Evolutionary conservation across 495 filamentous ascomycete genomes (phyloP), one percentile per base, ranked within the genome.

Genomic region (Collariella sp.): DNA sequence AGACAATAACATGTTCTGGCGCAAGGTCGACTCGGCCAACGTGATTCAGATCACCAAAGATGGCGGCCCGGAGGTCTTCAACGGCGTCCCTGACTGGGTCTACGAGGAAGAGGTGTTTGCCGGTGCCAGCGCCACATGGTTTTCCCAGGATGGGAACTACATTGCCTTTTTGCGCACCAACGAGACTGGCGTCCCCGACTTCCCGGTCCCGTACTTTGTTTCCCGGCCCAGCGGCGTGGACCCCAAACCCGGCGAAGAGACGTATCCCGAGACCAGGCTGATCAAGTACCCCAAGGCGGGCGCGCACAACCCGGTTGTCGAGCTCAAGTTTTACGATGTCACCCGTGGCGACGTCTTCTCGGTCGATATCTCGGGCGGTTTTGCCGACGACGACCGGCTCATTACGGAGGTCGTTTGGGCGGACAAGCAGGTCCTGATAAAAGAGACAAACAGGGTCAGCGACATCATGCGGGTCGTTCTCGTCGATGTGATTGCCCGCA

Each of bases 261-360:
- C 80, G 47, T 98, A 98, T 63, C 93, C 93, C 0, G 93, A 97
- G 65, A 82, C 90, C 18, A 76, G 87, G 45, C 73, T 88, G 55
- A 94, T 98, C 78, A 98, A 98, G 68, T 98, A 98, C 65, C 93
- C 93, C 24, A 97, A 97, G 70, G 85, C 93, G 50, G 93, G 94
- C 9, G 85, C 90, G 11, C 89, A 91, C 33, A 97, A 97, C 67
- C 93, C 93, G 7, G 77, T 87, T 16, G 94, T 97, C 12, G 79
- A 86, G 51, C 66, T 98, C 35, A 81, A 86, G 54, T 94, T 96
- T 70, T 97, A 91, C 67, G 90, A 96, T 60, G 76, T 96, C 31
- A 78, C 73, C n/a, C 86, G 82, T 50, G 75, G 81, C 2, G 85
- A 96, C 46, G 78, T 84, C 1, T 97, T 97, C 59, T 77, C 80